Base-by-base conservation (phyloP, 1,284 basidiomycete species). In the Tremellales sp. region DNA sequence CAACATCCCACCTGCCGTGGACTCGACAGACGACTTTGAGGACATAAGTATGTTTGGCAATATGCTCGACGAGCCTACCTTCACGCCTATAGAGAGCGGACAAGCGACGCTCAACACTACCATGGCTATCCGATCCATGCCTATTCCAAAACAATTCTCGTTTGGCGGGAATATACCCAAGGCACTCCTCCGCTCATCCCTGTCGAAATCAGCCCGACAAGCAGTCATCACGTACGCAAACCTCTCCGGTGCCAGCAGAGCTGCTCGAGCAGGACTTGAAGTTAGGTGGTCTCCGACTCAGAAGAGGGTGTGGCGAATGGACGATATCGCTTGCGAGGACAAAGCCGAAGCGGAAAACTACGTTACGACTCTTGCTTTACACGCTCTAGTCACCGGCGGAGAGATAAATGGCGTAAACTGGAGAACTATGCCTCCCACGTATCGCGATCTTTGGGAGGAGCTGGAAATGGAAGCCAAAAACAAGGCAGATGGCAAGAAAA, bases 361-460 rank as follows among this genome's bases (percentile, higher is more conserved):
- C 61, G 80, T 95, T 43, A 81, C 94, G 1, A 87, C 87, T 2
- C 73, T 94, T 22, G 92, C 90, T 0, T 75, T 98, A 25, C 85
- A 91, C 66, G 76, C 81, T 18, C 74, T 95, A 42, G 81, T 80
- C 1, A 86, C 81, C 48, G 44, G 57, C 16, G 63, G 61, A 0
- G 54, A 59, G 2, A 27, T 70, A 1, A 29, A 31, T 2, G 55
- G 56, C 1, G 55, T 69, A 13, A 72, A 68, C 41, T 70, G 69
- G 63, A 53, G 86, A 54, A 66, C 81, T 9, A 76, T 98, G 19
- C 89, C 92, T n/a, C 77, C 84, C 0, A 79, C 81, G 9, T 95
- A 85, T 68, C 80, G 91, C 48, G 87, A 92, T 62, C 75, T 97
- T 31, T 99, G 95, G 95, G 86, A 91, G 49, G 90, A 97, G 71